phyloP scores from a whole-genome alignment of 148 eudicot genomes.

The Rhododendron kiyosumense region DNA sequence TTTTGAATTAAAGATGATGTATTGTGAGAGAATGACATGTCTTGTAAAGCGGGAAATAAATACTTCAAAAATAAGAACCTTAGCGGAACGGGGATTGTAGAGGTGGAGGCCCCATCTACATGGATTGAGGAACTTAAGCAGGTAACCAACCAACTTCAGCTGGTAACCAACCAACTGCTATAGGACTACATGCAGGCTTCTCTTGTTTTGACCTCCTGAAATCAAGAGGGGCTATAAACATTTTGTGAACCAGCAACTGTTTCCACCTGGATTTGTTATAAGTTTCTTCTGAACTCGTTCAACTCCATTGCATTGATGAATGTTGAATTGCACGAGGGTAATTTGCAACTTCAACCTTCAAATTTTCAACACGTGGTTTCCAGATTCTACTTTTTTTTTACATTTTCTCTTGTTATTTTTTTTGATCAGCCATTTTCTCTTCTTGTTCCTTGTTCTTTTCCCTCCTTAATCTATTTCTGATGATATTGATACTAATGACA shows the following conservation, averaged over 20 bases:
- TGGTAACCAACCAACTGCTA: neutral
- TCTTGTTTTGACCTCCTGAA: neutral
- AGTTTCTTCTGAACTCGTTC: neutral
- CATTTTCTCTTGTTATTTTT: neutral
- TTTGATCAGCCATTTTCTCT: no score
- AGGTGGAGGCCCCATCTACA: neutral
- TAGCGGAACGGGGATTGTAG: no score
- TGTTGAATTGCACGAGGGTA: neutral
- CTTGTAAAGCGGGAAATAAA: no score
- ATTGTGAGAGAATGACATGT: no score
- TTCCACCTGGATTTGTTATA: neutral
- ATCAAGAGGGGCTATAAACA: neutral
- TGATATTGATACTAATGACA: constrained; percentile 24
- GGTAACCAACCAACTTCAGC: neutral
- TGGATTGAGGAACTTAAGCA: neutral
- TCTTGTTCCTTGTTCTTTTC: constrained; percentile 4
- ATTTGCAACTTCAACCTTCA: neutral
- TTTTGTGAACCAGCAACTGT: neutral
- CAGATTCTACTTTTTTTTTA: neutral
- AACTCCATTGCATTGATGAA: neutral
- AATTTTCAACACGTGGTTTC: neutral
- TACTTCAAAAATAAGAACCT: no score
- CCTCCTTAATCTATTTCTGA: neutral
- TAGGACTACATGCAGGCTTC: neutral
- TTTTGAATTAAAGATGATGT: no score